Conservation (phyloP, 2,329 filamentous ascomycete genomes). For the Trichoderma pleuroti region DNA sequence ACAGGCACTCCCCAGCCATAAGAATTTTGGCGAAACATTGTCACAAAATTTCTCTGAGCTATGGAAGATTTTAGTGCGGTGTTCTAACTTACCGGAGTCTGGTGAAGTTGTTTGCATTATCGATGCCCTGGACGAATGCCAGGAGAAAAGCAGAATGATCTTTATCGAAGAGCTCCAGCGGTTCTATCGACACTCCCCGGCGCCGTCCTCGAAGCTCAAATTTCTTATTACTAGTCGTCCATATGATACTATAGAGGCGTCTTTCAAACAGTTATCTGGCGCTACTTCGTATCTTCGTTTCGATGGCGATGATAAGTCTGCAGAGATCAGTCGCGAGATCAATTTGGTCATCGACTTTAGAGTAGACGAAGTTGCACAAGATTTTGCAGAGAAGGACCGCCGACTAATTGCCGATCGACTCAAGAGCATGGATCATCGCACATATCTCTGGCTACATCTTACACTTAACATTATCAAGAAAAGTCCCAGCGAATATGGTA, state of each 20-base stretch:
- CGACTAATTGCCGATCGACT: slow-evolving; percentile 27
- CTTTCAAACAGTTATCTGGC: slow-evolving; percentile 21
- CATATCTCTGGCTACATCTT: slow-evolving; percentile 40
- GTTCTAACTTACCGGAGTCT: neutral
- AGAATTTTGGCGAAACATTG: neutral
- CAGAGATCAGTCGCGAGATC: slow-evolving; percentile 32
- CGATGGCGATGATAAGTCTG: slow-evolving; percentile 28
- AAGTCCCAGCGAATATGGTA: slow-evolving; percentile 18
- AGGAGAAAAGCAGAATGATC: slow-evolving; percentile 9
- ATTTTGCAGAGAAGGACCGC: slow-evolving; percentile 22
- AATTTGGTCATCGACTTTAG: slow-evolving; percentile 29
- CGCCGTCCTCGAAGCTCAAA: slow-evolving; percentile 25
- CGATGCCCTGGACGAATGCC: slow-evolving; percentile 35
- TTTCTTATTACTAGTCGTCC: slow-evolving; percentile 34
- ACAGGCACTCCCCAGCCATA: neutral
- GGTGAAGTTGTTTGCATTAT: slow-evolving; percentile 30
- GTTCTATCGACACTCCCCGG: slow-evolving; percentile 15
- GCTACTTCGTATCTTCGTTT: slow-evolving; percentile 24
- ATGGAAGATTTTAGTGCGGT: slow-evolving; percentile 15
- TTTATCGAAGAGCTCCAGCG: slow-evolving; percentile 21
- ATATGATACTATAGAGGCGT: slow-evolving; percentile 21
- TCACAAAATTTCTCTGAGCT: slow-evolving; percentile 10
- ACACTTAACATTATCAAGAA: slow-evolving; percentile 31
- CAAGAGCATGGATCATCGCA: slow-evolving; percentile 31
- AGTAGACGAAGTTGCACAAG: slow-evolving; percentile 15